These are phyloP conservation scores for Oxytropis ochrocephala DNA, from an alignment of 306 rosid genomes.

Conservation along the genomic window DNA sequence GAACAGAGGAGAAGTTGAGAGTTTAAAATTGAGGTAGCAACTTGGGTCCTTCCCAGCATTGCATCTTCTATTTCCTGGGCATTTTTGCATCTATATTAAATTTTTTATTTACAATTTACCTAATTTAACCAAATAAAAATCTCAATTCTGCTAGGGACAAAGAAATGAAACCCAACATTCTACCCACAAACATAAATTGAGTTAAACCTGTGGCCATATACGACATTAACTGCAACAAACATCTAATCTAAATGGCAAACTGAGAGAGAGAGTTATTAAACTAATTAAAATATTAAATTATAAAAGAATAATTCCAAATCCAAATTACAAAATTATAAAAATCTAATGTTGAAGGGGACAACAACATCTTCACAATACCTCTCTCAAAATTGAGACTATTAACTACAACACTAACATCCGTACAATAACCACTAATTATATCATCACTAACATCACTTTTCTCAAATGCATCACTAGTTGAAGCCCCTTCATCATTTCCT, in stretches of 20 bases:
- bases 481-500: constrained; percentile 21
- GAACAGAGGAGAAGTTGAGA: constrained; percentile 10
- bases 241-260: too few species aligned
- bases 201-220: constrained; percentile 15
- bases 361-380: constrained; percentile 21
- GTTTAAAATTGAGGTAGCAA: constrained; percentile 7
- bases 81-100: neutral
- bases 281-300: neutral
- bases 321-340: constrained; percentile 27
- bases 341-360: constrained; percentile 31
- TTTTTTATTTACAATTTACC: neutral
- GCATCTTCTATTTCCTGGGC: neutral
- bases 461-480: constrained; percentile 17
- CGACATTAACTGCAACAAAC: constrained; percentile 11
- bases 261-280: neutral
- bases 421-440: constrained; percentile 24
- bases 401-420: constrained; percentile 24
- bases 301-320: neutral
- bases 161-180: constrained; percentile 13
- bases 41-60: constrained; percentile 14
- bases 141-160: neutral
- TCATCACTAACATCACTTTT: constrained; percentile 17
- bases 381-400: constrained; percentile 38
- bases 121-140: neutral
- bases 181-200: constrained; percentile 23